phyloP scores from a whole-genome alignment of 257 asterid genomes.

The Nemophila menziesii region DNA sequence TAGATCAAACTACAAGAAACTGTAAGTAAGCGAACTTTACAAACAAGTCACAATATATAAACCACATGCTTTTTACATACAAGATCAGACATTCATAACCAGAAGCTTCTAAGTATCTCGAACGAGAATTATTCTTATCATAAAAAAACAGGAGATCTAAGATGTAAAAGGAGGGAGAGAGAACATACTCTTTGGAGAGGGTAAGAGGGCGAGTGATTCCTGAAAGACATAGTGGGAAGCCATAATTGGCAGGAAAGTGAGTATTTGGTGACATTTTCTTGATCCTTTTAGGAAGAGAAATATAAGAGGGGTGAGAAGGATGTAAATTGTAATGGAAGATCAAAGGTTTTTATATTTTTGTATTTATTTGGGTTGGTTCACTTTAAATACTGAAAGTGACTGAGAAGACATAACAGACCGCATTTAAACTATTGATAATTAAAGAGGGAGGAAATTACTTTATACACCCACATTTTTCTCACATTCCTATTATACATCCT shows the following conservation, averaged over 20 bases:
- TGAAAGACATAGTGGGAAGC: conserved; percentile 32
- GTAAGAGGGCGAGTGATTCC: conserved; percentile 20
- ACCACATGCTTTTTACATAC: not conserved
- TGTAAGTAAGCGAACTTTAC: too few relatives aligned
- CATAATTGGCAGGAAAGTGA: conserved; percentile 11
- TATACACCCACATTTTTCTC: too few relatives aligned
- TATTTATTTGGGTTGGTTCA: not conserved
- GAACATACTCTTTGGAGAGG: conserved; percentile 25
- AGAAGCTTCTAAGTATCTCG: not conserved
- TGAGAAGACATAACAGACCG: not conserved
- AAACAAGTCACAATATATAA: too few relatives aligned
- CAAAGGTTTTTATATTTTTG: not conserved
- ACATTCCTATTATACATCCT: too few relatives aligned
- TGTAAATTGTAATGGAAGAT: not conserved
- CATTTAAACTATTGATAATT: too few relatives aligned
- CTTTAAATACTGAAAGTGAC: not conserved
- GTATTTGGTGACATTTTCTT: conserved; percentile 14
- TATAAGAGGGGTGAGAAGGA: not conserved
- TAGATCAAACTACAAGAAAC: too few relatives aligned
- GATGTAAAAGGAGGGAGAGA: conserved; percentile 11
- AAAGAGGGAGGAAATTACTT: too few relatives aligned
- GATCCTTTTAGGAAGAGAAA: not conserved
- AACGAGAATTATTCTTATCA: not conserved
- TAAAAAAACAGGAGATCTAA: not conserved
- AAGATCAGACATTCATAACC: not conserved